Conservation (phyloP, 2,329 filamentous ascomycete genomes). For the Phialophora tarda region DNA sequence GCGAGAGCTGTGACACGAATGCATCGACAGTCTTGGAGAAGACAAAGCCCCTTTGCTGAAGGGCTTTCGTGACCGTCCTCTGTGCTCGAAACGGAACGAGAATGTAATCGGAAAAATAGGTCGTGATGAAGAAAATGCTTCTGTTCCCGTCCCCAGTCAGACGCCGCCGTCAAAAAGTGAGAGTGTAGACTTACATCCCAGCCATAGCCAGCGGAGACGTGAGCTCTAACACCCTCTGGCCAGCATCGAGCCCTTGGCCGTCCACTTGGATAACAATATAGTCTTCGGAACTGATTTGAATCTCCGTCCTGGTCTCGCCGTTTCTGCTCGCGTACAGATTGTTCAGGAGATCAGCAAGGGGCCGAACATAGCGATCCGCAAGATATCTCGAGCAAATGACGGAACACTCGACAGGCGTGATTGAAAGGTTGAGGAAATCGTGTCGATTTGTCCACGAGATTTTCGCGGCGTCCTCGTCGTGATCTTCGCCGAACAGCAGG, state of each 20-base stretch:
- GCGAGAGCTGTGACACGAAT: slow-evolving; percentile 63
- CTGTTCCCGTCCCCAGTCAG: slow-evolving; percentile 45
- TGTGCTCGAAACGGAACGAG: slow-evolving; percentile 80
- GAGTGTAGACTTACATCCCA: slow-evolving; percentile 67
- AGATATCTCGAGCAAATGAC: slow-evolving; percentile 82
- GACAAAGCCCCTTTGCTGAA: slow-evolving; percentile 80
- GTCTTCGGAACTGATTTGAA: slow-evolving; percentile 79
- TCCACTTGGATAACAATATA: slow-evolving; percentile 90
- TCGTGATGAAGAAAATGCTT: slow-evolving; percentile 98
- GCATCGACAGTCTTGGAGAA: slow-evolving; percentile 74
- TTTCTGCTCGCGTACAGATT: slow-evolving; percentile 44
- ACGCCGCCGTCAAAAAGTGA: not conserved
- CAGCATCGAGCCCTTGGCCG: slow-evolving; percentile 86
- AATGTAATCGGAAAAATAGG: slow-evolving; percentile 97
- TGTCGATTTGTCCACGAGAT: slow-evolving; percentile 61
- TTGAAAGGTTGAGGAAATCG: slow-evolving; percentile 88
- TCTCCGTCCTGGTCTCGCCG: slow-evolving; percentile 51
- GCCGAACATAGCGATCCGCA: slow-evolving; percentile 75
- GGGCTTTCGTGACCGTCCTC: slow-evolving; percentile 73
- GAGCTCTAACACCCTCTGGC: slow-evolving; percentile 86
- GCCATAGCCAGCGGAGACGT: slow-evolving; percentile 89
- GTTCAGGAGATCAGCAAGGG: slow-evolving; percentile 69
- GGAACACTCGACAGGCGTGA: slow-evolving; percentile 91
- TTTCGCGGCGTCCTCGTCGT: slow-evolving; percentile 45
- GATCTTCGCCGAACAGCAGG: slow-evolving; percentile 71